Base-by-base conservation (phyloP, 2,329 filamentous ascomycete genomes). In the Ophiocordyceps polyrhachis-furcata region DNA sequence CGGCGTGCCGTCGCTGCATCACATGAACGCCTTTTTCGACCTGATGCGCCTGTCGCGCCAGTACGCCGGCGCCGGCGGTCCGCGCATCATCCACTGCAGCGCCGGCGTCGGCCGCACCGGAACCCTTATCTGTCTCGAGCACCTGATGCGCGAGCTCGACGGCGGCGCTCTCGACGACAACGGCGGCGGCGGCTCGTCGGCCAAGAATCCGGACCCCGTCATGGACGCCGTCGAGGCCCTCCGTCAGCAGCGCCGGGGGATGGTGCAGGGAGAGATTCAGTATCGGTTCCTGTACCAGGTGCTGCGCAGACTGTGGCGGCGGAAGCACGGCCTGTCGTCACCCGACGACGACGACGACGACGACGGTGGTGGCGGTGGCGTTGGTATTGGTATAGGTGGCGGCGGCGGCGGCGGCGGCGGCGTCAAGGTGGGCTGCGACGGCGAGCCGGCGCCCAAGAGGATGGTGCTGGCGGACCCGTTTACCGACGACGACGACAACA, bases 71-170 rank as follows among this genome's bases (percentile, higher is more conserved):
- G 63, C 65, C 1, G 64, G 64, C 8, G 64, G 67, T 54, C 84
- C 89, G 5, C 79, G 89, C 45, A 79, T 96, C 47, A 74, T 87
- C 12, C 83, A 88, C 61, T 88, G 83, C 66, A 93, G 85, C 56
- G 91, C 91, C 8, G 91, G 91, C 37, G 89, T 98, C 14, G 91
- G 91, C 13, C 78, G 91, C 45, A 93, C 84, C 8, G 91, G 91
- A 31, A 96, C 91, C 0, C 98, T 96, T 58, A 94, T 98, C 55
- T 83, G 86, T 2, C 73, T 98, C n/a, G 91, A 96, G 62, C 86
- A 93, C 60, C 74, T 98, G 23, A 71, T 93, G 50, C 73, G 79
- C 32, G 86, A 95, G 61, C 70, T 96, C 11, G 78, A 84, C 23
- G 73, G 78, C 6, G 89, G 87, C 43, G 71, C 78, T 20, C 63